Evolutionary conservation across 257 asterid genomes (phyloP), one percentile per base, ranked within the genome.

Genomic region (Solanum virginianum): DNA sequence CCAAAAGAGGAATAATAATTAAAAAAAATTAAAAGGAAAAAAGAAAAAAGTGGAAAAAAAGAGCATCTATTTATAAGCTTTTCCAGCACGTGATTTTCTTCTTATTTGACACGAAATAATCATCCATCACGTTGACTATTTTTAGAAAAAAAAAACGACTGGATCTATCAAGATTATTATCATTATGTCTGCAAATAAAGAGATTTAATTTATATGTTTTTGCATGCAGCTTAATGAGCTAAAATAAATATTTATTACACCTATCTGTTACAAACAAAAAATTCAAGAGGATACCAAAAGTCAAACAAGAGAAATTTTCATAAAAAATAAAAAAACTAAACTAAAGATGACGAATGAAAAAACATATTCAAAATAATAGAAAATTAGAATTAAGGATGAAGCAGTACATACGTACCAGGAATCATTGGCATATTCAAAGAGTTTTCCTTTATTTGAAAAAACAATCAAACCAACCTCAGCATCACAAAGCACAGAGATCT

Each of bases 401-500:
- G 4, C 5, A 70, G 2, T 7, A 85, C 77, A 1, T 5, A 83
- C 77, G 47, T 86, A 95, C 98, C 98, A 88, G 11, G 98, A 92
- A 90, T 94, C 93, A 18, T 97, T 88, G 20, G 98, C 93, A 72
- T 93, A 95, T 83, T 95, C 90, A 56, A 88, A 91, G 83, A 95
- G 92, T 82, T 95, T 95, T 6, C 98, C 98, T 84, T 94, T 95
- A 16, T 93, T 90, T 0, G 98, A 95, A 39, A 95, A 95, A 36
- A 95, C 94, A 41, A 95, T 95, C 88, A 95, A 82, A 2, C 93
- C 98, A 6, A 95, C 96, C 54, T 95, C 97, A 2, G 97, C 97
- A 83, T 95, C 98, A 81, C 98, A 94, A 29, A 94, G 96, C 20
- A 94, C 93, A 13, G 98, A 94, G 86, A 94, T 94, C 90, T 95